Percentiles rank a stretch among this genome's conserved stretches.
These are phyloP conservation scores for Hypoxylon sp. DNA, from an alignment of 2,329 filamentous ascomycete species.

Conservation along the genomic window DNA sequence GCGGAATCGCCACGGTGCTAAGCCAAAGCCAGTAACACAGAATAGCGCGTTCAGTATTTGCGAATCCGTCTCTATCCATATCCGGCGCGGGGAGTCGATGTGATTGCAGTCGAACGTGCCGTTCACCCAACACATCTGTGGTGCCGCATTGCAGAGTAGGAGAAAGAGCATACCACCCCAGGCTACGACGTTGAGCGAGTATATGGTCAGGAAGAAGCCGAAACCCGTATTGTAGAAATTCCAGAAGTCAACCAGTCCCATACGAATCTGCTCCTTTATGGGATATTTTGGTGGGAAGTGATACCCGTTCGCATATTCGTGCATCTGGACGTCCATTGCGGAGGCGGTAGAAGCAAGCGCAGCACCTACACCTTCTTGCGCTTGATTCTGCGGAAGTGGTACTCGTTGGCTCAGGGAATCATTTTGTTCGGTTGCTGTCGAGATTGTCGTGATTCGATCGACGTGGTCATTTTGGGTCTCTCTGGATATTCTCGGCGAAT, in stretches of 20 bases:
- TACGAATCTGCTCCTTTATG: slow-evolving; percentile 68
- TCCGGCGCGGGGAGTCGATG: slow-evolving; percentile 79
- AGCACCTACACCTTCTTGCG: slow-evolving; percentile 42
- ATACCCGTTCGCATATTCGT: slow-evolving; percentile 70
- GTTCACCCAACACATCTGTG: slow-evolving; percentile 74
- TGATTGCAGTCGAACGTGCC: slow-evolving; percentile 71
- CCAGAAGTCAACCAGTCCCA: slow-evolving; percentile 73
- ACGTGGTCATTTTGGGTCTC: slow-evolving; percentile 33
- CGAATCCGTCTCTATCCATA: slow-evolving; percentile 87
- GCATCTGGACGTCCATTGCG: slow-evolving; percentile 38
- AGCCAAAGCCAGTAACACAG: slow-evolving; percentile 86
- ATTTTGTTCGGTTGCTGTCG: slow-evolving; percentile 42
- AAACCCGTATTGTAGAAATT: slow-evolving; percentile 79
- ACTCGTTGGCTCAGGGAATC: slow-evolving; percentile 40
- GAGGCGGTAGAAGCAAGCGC: slow-evolving; percentile 53
- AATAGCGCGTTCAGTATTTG: slow-evolving; percentile 88
- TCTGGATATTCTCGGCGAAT: slow-evolving; percentile 39
- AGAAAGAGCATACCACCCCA: slow-evolving; percentile 95
- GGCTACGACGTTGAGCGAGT: slow-evolving; percentile 84
- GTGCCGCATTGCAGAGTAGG: slow-evolving; percentile 79
- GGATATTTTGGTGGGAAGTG: slow-evolving; percentile 73
- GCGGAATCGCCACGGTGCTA: slow-evolving; percentile 86
- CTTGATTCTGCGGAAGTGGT: slow-evolving; percentile 33
- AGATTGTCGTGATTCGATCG: slow-evolving; percentile 39
- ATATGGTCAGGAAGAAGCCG: slow-evolving; percentile 82